Conservation (phyloP, 208 protist species). For the Trypanosoma caninum region DNA sequence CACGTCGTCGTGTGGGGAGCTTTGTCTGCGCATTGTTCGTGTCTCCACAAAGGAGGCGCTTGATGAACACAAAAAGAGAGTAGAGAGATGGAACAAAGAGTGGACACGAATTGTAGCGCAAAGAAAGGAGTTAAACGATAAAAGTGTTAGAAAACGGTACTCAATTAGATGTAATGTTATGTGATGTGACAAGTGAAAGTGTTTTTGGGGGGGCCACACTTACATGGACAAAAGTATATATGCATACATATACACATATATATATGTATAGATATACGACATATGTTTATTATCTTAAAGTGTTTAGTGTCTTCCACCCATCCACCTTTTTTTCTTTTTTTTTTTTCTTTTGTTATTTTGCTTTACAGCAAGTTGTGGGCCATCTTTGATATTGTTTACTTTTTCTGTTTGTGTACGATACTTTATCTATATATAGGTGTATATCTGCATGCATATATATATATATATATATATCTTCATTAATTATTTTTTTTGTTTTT, state of each 20-base stretch:
- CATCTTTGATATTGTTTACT: too few relatives aligned
- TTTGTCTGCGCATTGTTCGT: slow-evolving; percentile 45
- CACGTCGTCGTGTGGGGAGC: slow-evolving; percentile 26
- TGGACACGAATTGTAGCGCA: slow-evolving; percentile 7
- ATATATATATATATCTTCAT: background rate
- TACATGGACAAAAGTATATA: too few relatives aligned
- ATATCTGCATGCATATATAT: background rate
- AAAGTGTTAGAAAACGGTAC: slow-evolving; percentile 5
- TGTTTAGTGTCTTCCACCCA: background rate
- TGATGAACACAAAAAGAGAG: slow-evolving; percentile 22
- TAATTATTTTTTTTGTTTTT: slow-evolving; percentile 8
- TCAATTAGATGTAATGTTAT: slow-evolving; percentile 5
- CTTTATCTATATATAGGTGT: too few relatives aligned
- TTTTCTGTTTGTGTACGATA: too few relatives aligned
- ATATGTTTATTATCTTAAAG: background rate
- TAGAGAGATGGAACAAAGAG: slow-evolving; percentile 22
- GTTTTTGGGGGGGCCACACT: too few relatives aligned
- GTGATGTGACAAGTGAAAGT: background rate
- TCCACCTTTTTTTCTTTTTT: background rate
- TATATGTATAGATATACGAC: background rate
- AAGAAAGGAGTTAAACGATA: background rate
- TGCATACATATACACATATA: background rate
- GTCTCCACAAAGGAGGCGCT: slow-evolving; percentile 36
- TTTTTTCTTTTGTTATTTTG: background rate
- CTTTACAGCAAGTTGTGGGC: too few relatives aligned